Conservation (phyloP, 2,329 filamentous ascomycete species). For the Stachybotrys elegans region DNA sequence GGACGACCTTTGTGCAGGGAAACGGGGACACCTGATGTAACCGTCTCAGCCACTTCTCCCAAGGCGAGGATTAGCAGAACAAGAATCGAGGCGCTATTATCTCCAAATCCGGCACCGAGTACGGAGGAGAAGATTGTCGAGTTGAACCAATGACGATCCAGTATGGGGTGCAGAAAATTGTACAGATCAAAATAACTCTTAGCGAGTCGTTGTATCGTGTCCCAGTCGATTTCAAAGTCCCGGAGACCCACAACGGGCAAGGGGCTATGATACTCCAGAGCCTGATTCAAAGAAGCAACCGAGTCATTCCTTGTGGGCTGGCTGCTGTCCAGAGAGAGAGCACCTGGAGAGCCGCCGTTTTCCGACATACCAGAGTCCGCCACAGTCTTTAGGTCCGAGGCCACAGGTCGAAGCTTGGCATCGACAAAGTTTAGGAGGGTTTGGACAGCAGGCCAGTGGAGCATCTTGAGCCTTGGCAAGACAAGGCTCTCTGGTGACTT, state of each 20-base stretch:
- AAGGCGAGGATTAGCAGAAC: constrained; percentile 54
- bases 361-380: background rate
- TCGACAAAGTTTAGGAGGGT: background rate
- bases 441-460: constrained; percentile 16
- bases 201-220: constrained; percentile 43
- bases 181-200: constrained; percentile 55
- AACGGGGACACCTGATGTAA: constrained; percentile 37
- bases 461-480: too few species aligned
- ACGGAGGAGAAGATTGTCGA: constrained; percentile 40
- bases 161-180: constrained; percentile 53
- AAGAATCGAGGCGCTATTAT: constrained; percentile 45
- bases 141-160: constrained; percentile 52
- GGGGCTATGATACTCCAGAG: constrained; percentile 14
- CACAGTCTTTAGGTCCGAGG: too few species aligned
- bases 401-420: background rate
- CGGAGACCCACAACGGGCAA: constrained; percentile 10
- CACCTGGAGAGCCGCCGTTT: constrained; percentile 9
- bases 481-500: constrained; percentile 19
- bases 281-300: constrained; percentile 13
- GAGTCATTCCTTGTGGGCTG: constrained; percentile 12
- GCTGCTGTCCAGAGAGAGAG: constrained; percentile 16
- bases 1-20: constrained; percentile 35
- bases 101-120: constrained; percentile 37
- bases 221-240: constrained; percentile 33
- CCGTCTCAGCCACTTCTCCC: constrained; percentile 52